Conservation (phyloP, 2,329 filamentous ascomycete genomes). For the Dissoconium aciculare region DNA sequence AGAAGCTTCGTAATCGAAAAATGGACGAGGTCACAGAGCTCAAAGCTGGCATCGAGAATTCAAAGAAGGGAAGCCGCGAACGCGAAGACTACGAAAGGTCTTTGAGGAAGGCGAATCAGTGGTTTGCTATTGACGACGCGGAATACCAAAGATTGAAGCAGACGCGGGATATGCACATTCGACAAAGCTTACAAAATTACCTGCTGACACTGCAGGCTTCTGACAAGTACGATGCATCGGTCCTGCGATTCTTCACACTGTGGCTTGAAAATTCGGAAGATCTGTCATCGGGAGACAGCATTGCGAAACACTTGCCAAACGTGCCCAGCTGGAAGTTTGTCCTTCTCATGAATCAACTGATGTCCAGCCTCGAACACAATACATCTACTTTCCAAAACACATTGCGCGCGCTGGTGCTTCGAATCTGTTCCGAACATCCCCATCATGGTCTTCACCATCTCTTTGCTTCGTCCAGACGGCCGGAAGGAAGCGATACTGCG, state of each 20-base stretch:
- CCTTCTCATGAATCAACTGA: conserved; percentile 84
- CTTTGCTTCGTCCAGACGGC: conserved; percentile 56
- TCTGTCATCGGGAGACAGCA: conserved; percentile 60
- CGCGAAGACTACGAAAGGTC: conserved; percentile 43
- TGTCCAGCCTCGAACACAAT: conserved; percentile 70
- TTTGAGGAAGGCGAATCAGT: conserved; percentile 61
- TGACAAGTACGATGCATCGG: conserved; percentile 77
- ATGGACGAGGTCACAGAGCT: conserved; percentile 65
- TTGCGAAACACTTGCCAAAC: conserved; percentile 50
- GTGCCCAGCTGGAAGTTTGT: conserved; percentile 91
- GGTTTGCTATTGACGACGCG: conserved; percentile 78
- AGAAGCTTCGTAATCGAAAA: conserved; percentile 66
- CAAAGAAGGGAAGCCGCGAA: conserved; percentile 30
- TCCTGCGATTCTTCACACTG: conserved; percentile 78
- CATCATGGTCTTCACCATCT: conserved; percentile 97
- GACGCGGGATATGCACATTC: conserved; percentile 68
- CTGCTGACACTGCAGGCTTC: conserved; percentile 70
- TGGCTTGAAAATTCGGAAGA: conserved; percentile 80
- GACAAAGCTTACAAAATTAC: conserved; percentile 84
- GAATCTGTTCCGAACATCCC: conserved; percentile 83
- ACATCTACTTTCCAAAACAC: conserved; percentile 58
- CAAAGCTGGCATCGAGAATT: conserved; percentile 40
- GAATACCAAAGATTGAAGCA: conserved; percentile 68
- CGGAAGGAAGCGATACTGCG: conserved; percentile 52
- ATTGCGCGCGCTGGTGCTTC: conserved; percentile 57